Percentiles rank a stretch among this genome's conserved stretches.
These are phyloP conservation scores for Dictyostelium purpureum DNA, from an alignment of 78 protist species.

Conservation along the genomic window DNA sequence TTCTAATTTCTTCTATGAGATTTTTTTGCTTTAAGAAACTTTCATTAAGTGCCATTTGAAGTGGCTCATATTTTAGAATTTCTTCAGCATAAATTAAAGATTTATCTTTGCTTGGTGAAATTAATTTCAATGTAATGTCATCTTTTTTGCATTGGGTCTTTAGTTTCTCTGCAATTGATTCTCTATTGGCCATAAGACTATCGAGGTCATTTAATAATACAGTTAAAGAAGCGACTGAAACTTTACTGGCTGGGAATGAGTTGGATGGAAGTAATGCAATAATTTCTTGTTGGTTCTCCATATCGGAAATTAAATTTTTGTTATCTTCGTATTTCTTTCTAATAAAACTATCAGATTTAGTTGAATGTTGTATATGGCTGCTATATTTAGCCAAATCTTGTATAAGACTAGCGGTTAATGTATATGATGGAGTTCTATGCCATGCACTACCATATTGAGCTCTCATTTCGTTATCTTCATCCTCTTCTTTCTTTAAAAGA, in stretches of 20 bases:
- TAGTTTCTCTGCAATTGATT: constrained; percentile 46
- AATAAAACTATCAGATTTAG: constrained; percentile 59
- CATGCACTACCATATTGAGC: constrained; percentile 23
- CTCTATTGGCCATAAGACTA: constrained; percentile 37
- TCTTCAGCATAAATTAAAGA: constrained; percentile 27
- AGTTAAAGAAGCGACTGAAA: constrained; percentile 42
- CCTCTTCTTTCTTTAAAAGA: constrained; percentile 72
- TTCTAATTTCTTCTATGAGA: constrained; percentile 22
- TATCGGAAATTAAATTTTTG: constrained; percentile 9
- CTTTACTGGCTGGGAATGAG: neutral
- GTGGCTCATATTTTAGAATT: constrained; percentile 66
- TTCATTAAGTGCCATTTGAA: constrained; percentile 35
- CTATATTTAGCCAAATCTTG: constrained; percentile 66
- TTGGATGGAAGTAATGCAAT: constrained; percentile 45
- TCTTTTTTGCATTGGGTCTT: constrained; percentile 16
- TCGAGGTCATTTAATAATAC: constrained; percentile 17
- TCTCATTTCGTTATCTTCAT: constrained; percentile 78
- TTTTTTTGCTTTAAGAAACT: constrained; percentile 49
- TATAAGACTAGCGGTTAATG: constrained; percentile 46
- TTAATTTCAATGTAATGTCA: constrained; percentile 55
- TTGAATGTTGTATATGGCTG: constrained; percentile 55
- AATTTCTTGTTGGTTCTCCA: constrained; percentile 50
- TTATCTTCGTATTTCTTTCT: constrained; percentile 59
- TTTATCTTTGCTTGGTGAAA: constrained; percentile 27
- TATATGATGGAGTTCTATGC: constrained; percentile 77